Evolutionary conservation across 2,329 filamentous ascomycete species (phyloP).

Genomic region (Saccharata proteae): DNA sequence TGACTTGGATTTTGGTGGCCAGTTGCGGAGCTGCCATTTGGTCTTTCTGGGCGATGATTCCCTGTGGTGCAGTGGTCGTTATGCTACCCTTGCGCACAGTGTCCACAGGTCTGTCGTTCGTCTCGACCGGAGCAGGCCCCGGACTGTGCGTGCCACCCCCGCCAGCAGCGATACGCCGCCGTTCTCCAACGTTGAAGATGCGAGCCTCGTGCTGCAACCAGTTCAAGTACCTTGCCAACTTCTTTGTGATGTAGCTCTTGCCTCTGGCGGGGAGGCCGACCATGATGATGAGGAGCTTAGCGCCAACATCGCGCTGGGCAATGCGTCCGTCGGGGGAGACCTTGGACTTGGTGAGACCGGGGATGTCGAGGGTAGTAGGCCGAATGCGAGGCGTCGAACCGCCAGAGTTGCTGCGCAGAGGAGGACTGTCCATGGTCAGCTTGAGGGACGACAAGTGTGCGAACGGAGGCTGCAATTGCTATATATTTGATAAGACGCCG

Average conservation of each 20-base stretch:
- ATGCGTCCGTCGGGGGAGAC: slow-evolving; percentile 94
- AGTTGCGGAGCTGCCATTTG: slow-evolving; percentile 18
- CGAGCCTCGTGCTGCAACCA: slow-evolving; percentile 94
- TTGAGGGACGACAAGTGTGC: slow-evolving; percentile 7
- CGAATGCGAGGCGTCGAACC: slow-evolving; percentile 65
- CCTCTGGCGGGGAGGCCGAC: slow-evolving; percentile 88
- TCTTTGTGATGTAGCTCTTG: slow-evolving; percentile 99
- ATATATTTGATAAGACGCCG: slow-evolving; percentile 6
- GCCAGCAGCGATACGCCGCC: slow-evolving; percentile 66
- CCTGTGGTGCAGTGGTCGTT: slow-evolving; percentile 11
- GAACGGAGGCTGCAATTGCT: slow-evolving; percentile 8
- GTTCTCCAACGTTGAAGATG: slow-evolving; percentile 96
- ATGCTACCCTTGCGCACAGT: slow-evolving; percentile 13
- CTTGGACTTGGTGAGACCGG: slow-evolving; percentile 87
- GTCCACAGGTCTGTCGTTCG: slow-evolving; percentile 4
- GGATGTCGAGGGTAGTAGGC: slow-evolving; percentile 92
- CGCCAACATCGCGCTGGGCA: slow-evolving; percentile 82
- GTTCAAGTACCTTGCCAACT: slow-evolving; percentile 85
- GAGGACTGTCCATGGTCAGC: slow-evolving; percentile 39
- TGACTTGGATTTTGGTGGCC: slow-evolving; percentile 46
- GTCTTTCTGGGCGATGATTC: slow-evolving; percentile 13
- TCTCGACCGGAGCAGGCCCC: slow-evolving; percentile 2
- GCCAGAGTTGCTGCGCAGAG: slow-evolving; percentile 58
- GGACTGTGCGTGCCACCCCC: slow-evolving; percentile 25
- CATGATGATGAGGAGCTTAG: slow-evolving; percentile 97